Base-by-base conservation (phyloP, 1,284 basidiomycete species). In the Ustilago trichophora region DNA sequence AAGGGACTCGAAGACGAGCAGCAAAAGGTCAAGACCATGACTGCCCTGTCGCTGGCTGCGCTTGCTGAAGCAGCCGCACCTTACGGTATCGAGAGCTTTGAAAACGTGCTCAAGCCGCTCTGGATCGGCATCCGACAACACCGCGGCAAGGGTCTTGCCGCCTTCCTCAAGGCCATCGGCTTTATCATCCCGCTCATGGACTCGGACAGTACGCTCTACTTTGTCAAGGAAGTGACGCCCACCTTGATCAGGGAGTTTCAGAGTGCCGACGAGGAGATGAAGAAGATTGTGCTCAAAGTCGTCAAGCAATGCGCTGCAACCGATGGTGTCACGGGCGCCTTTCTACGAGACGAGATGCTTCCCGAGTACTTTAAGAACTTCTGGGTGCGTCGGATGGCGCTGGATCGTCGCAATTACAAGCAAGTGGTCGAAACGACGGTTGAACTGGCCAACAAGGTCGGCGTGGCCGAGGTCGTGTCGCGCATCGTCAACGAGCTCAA, bases 141-240 rank as follows among this genome's bases (percentile, higher is more conserved):
- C 82, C 92, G 95, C 80, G 96, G 96, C 67, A 98, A 98, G 82
- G 94, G 93, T 72, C 87, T 98, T 18, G 95, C 96, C 11, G 95
- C 96, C 3, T 98, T 98, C 86, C 85, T 98, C 76, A 98, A 98
- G 82, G 96, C 95, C 33, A 98, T 98, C 70, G 95, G 96, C 29
- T 98, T 97, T 85, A 99, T 99, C 81, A 97, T 98, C 59, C 96
- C 96, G 0, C 90, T 98, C 56, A 98, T 98, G 96, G 96, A 98
- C 81, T 92, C 95, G 43, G 94, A 99, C 85, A 66, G 55, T 26
- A 78, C 79, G 16, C 71, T 80, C 21, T 79, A 78, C 66, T 81
- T 78, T 59, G 77, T 80, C 57, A 80, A 80, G 55, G 78, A 81
- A 34, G 73, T 80, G 29, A 80, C 79, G 15, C 78, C 79, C 2